Base-by-base conservation (phyloP, 768 basidiomycete species). In the Aureoboletus auriporus region DNA sequence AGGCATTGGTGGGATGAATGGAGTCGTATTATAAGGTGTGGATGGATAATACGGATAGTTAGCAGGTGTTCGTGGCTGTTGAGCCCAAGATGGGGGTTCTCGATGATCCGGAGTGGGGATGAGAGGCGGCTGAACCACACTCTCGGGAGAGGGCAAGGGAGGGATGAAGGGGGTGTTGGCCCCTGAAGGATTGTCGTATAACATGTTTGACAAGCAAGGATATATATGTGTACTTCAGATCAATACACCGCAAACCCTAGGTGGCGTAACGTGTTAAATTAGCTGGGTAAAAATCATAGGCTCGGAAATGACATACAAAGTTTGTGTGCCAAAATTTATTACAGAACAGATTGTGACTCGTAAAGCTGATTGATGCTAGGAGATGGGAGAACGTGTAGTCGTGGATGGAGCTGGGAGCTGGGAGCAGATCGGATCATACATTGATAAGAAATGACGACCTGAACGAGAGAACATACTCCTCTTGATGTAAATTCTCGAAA, bases 21-120 rank as follows among this genome's bases (percentile, higher is more conserved):
- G 70, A 7, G 69, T 66, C 3, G 57, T 43, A 33, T 66, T 70
- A 31, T 70, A 71, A 5, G 73, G 73, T 12, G 72, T 66, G 13
- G 53, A 48, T 1, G 71, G 69, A 46, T 74, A 75, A 31, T 60
- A 62, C 9, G 74, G 72, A 46, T 72, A 75, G 39, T 60, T 59
- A 47, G 62, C 66, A 0, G 70, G 62, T 2, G 58, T 54, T 47
- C 68, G 69, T 16, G 68, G 63, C 7, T 62, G 55, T 28, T 66
- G 55, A 31, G 67, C 57, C 74, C 74, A 75, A 23, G 58, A 41
- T 1, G 67, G 68, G 36, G 55, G 56, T 13, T 61, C 66, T 42
- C 55, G 55, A 23, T 55, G 56, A 39, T 62, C 60, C 3, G 58
- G 57, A 4, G 63, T 39, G 29, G 71, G 72, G 29, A 71, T 55